A percentile compares a stretch with the other conserved stretches of the same genome.
Conservation (phyloP, 495 filamentous ascomycete species). For the Penicillium angulare region DNA sequence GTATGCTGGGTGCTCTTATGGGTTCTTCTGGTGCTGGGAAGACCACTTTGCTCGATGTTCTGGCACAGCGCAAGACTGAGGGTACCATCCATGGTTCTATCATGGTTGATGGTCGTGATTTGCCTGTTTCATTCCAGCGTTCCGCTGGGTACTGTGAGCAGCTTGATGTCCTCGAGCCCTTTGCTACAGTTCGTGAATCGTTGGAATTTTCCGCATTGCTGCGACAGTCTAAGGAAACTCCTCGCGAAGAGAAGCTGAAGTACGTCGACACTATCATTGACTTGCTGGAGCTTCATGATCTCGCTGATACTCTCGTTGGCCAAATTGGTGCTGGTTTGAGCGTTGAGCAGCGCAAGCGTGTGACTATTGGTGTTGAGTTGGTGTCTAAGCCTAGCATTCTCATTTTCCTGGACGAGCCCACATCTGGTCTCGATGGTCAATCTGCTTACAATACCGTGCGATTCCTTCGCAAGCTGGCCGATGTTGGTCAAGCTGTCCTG, state of each 20-base stretch:
- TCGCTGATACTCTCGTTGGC: conserved; percentile 55
- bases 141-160: conserved; percentile 60
- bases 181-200: conserved; percentile 62
- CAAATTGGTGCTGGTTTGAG: conserved; percentile 51
- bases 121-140: conserved; percentile 81
- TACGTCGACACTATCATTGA: conserved; percentile 60
- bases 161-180: conserved; percentile 58
- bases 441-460: conserved; percentile 64
- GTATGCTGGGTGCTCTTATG: conserved; percentile 73
- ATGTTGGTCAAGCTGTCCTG: conserved; percentile 66
- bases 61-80: conserved; percentile 72
- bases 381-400: conserved; percentile 64
- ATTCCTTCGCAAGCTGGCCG: conserved; percentile 64
- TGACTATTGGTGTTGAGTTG: conserved; percentile 69
- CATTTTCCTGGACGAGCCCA: conserved; percentile 78
- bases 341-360: conserved; percentile 61
- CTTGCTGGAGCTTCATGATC: conserved; percentile 56
- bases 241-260: conserved; percentile 55
- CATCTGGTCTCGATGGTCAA: conserved; percentile 65
- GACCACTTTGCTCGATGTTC: conserved; percentile 55
- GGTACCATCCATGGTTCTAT: conserved; percentile 85
- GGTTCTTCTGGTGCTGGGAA: conserved; percentile 65
- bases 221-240: conserved; percentile 49
- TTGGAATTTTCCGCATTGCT: conserved; percentile 58
- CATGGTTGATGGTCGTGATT: conserved; percentile 75